A percentile compares a stretch with the other conserved stretches of the same genome.
These are phyloP conservation scores for Aurifilum marmelostoma DNA, from an alignment of 2,329 filamentous ascomycete genomes.

Conservation along the genomic window DNA sequence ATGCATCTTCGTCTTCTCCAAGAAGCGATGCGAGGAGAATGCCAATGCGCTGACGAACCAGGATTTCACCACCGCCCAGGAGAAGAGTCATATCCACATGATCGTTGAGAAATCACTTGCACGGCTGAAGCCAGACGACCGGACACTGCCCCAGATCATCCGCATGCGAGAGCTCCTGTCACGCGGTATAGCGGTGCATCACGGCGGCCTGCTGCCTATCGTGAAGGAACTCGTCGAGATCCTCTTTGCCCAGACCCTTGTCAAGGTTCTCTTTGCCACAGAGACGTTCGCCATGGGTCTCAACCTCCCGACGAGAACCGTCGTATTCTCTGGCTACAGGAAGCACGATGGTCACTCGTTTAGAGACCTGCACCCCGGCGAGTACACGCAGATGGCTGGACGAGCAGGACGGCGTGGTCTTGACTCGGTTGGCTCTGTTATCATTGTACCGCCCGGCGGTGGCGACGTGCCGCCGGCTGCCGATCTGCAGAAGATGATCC, in stretches of 20 bases:
- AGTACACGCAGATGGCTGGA: conserved; percentile 99
- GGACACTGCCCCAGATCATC: conserved; percentile 88
- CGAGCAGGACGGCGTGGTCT: conserved; percentile 90
- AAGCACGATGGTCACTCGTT: conserved; percentile 95
- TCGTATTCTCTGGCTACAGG: conserved; percentile 95
- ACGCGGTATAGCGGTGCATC: conserved; percentile 92
- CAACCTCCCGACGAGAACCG: conserved; percentile 92
- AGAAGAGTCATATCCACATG: conserved; percentile 98
- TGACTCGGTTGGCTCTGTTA: conserved; percentile 90
- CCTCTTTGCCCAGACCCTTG: conserved; percentile 88
- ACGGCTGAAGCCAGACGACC: conserved; percentile 86
- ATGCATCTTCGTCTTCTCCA: conserved; percentile 98
- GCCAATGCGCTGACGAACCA: conserved; percentile 93
- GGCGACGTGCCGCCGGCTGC: conserved; percentile 87
- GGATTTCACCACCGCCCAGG: conserved; percentile 88
- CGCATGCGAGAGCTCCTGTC: conserved; percentile 82
- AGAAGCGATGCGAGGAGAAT: conserved; percentile 96
- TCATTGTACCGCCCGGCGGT: conserved; percentile 81
- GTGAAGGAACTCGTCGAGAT: conserved; percentile 98
- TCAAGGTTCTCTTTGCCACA: conserved; percentile 96
- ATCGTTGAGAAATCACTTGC: conserved; percentile 94
- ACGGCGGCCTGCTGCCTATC: conserved; percentile 91
- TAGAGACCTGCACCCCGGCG: conserved; percentile 86
- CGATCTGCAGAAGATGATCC: conserved; percentile 88
- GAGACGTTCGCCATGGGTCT: conserved; percentile 99